Conservation (phyloP, 352 stramenopile genomes). For the Phytophthora foliorum region DNA sequence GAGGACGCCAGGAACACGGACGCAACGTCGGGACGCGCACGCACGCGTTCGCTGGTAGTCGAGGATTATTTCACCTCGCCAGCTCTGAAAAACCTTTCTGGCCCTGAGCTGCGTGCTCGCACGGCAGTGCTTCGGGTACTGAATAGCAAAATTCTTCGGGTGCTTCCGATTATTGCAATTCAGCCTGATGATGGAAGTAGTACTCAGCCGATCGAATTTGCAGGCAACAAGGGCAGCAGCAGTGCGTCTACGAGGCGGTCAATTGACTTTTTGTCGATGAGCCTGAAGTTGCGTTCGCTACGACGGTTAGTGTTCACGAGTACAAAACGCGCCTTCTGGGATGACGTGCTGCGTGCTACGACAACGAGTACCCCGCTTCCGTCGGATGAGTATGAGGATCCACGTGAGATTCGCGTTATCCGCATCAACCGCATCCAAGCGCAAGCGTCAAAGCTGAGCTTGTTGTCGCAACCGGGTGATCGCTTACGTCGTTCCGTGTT, state of each 20-base stretch:
- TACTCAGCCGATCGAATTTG: slow-evolving; percentile 65
- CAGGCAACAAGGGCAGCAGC: slow-evolving; percentile 6
- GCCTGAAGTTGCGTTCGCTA: slow-evolving; percentile 75
- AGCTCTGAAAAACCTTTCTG: slow-evolving; percentile 65
- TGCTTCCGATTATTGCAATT: slow-evolving; percentile 87
- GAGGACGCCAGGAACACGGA: slow-evolving; percentile 16
- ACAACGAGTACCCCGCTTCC: slow-evolving; percentile 97
- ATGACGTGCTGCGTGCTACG: slow-evolving; percentile 94
- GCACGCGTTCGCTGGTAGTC: slow-evolving; percentile 58
- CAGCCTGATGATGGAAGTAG: slow-evolving; percentile 58
- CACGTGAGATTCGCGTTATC: slow-evolving; percentile 97
- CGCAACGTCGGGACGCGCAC: slow-evolving; percentile 24
- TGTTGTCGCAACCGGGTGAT: slow-evolving; percentile 89
- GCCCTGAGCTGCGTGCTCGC: slow-evolving; percentile 87
- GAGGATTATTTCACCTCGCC: slow-evolving; percentile 83
- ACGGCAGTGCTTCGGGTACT: slow-evolving; percentile 93
- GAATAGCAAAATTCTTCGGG: slow-evolving; percentile 91
- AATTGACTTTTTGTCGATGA: slow-evolving; percentile 76
- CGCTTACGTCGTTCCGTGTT: slow-evolving; percentile 95
- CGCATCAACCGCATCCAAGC: slow-evolving; percentile 98
- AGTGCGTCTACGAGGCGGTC: slow-evolving; percentile 27
- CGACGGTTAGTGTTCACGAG: slow-evolving; percentile 91
- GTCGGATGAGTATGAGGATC: slow-evolving; percentile 99
- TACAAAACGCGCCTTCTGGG: slow-evolving; percentile 95
- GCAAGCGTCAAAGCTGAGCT: slow-evolving; percentile 88